Base-by-base conservation (phyloP, 139 green algal genomes). In the Monoraphidium neglectum region DNA sequence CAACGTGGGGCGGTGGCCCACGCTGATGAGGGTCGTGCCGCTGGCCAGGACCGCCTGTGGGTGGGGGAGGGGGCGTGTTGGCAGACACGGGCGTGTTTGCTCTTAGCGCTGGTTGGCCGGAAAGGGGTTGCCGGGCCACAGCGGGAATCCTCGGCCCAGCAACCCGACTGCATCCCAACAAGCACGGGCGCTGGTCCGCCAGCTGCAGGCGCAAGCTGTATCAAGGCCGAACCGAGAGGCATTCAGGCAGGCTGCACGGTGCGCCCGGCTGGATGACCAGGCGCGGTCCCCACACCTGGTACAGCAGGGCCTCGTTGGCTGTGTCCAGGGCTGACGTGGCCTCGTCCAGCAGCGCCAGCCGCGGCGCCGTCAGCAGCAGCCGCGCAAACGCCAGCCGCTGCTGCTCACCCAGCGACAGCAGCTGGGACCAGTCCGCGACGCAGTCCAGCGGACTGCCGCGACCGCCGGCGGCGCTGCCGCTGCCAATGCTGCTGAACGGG, bases 381-480 rank as follows among this genome's bases (percentile, higher is more conserved):
- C 95, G 85, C 12, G 94, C 95, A 87, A 98, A 98, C 12, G 96
- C 96, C 24, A 99, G 83, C 15, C 96, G 89, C 89, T 99, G 96
- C 87, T 99, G 96, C 90, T 99, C 96, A 24, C 96, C 96, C 43
- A 99, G 78, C 0, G 93, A 98, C 57, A 99, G 82, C 16, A 89
- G 87, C 57, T 70, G 78, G 16, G 89, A 79, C 96, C 96, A 99
- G 68, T 99, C 95, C 1, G 88, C 86, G 15, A 89, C 76, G 0
- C 77, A 36, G 75, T 96, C 91, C 40, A 98, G 82, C 6, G 75
- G 56, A 15, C 26, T 36, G 56, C 26, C 10, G 26, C 5, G 10
- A 32, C 26, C 8, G 56, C 6, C 24, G 10, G 26, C 10, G 13
- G 56, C 8, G 56, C 26, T 6, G 56, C 26, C n/a, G 56, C 26